These are phyloP conservation scores for Solanum clarkiae DNA, from an alignment of 257 asterid genomes.

Conservation along the genomic window DNA sequence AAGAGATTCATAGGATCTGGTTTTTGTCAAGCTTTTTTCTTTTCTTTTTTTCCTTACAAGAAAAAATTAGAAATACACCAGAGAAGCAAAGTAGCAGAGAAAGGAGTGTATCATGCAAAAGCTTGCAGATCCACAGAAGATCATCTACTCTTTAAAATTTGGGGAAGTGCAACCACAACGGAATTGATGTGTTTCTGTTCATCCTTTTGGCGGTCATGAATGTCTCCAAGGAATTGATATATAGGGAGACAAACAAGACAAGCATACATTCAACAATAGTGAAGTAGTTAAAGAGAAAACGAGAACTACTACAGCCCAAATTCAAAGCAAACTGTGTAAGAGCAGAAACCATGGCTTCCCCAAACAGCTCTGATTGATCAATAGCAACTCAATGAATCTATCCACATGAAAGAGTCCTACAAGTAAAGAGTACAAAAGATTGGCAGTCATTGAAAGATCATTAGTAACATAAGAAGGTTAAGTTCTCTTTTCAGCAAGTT, in stretches of 20 bases:
- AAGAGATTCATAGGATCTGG: background rate
- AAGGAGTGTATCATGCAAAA: background rate
- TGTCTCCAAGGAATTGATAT: background rate
- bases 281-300: background rate
- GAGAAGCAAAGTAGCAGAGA: background rate
- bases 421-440: background rate
- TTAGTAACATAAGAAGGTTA: background rate
- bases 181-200: background rate
- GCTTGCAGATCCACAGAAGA: background rate
- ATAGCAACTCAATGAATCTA: background rate
- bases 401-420: background rate
- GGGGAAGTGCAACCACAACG: background rate
- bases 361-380: background rate
- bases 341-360: background rate
- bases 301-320: background rate
- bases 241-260: background rate
- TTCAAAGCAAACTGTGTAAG: background rate
- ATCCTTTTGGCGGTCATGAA: background rate
- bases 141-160: background rate
- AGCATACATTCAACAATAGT: background rate
- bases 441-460: background rate
- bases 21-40: background rate
- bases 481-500: background rate
- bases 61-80: background rate
- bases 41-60: background rate